Conservation (phyloP, 805 yeast genomes). For the Yamadazyma olivae region DNA sequence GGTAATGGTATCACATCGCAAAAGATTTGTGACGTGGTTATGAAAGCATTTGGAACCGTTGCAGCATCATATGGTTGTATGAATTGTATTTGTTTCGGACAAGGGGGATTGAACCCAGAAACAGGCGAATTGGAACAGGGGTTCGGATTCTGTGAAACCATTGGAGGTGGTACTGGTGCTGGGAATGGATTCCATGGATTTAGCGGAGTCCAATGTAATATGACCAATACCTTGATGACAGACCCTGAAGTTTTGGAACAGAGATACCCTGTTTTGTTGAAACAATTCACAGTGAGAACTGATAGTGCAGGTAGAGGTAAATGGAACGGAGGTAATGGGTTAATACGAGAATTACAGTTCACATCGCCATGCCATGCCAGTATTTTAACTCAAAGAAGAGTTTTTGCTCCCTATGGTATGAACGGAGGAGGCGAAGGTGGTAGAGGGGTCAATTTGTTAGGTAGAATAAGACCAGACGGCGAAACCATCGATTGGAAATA, state of each 20-base stretch:
- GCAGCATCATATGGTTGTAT: constrained; percentile 19
- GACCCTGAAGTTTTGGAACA: constrained; percentile 22
- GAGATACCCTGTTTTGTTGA: constrained; percentile 17
- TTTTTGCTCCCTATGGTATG: constrained; percentile 22
- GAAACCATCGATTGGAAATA: constrained; percentile 18
- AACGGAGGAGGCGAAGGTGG: constrained; percentile 26
- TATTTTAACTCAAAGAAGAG: constrained; percentile 19
- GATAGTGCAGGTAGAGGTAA: constrained; percentile 19
- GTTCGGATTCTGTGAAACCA: constrained; percentile 17
- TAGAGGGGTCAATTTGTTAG: constrained; percentile 38
- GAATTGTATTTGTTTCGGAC: constrained; percentile 18
- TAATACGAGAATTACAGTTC: constrained; percentile 19
- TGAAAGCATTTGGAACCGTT: constrained; percentile 19
- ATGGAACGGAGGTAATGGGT: constrained; percentile 20
- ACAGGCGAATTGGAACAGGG: constrained; percentile 14
- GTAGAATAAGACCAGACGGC: constrained; percentile 25
- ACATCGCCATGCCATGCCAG: constrained; percentile 18
- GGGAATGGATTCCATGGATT: constrained; percentile 19
- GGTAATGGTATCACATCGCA: constrained; percentile 18
- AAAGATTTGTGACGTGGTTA: constrained; percentile 16
- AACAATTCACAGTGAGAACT: constrained; percentile 14
- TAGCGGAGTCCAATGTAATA: constrained; percentile 47
- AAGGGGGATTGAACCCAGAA: constrained; percentile 15
- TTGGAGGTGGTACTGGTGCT: constrained; percentile 19
- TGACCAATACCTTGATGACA: constrained; percentile 25